Base-by-base conservation (phyloP, 2,329 filamentous ascomycete genomes). In the Scedosporium aurantiacum region DNA sequence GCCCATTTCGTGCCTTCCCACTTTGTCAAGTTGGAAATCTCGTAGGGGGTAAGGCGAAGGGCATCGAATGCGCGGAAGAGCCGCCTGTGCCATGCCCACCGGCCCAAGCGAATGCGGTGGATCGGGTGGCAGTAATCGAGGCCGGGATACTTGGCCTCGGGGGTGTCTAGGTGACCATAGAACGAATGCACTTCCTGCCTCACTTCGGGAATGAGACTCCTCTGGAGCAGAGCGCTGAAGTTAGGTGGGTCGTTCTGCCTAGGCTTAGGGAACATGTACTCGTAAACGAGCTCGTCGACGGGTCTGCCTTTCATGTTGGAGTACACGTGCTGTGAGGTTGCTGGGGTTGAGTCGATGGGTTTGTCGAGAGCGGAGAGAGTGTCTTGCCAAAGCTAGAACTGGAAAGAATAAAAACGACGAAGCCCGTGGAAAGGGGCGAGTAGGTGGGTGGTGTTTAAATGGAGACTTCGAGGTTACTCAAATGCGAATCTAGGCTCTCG, bases 1-100 rank as follows among this genome's bases (percentile, higher is more conserved):
- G 89, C 89, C 89, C 89, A 92, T 64, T 86, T 85, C 8, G 89
- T 92, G 62, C 89, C 89, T 75, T 92, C 89, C 89, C 89, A 93
- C 69, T 89, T 87, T 63, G 89, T 91, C 70, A 92, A 77, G 57
- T 79, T 78, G 60, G 83, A 79, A 66, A 93, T 90, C 70, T 93
- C 89, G 67, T 78, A 76, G 62, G 82, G 75, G 6, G 89, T 93
- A 45, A 92, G 78, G 52, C 79, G 80, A 25, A 92, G 79, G 27
- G 73, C 75, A 72, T 91, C 87, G 68, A 93, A 91, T 28, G 88
- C 87, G 47, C 85, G 82, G 72, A 93, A 92, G 12, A 93, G 81
- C 62, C 86, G 82, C 64, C 84, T 81, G 72, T 93, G 89, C 83
- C 89, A 90, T 16, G 81, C 82, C 78, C 88, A 92, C 63, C 88